Evolutionary conservation across 192 early-diverging fungal species (phyloP).

Genomic region (Lobosporangium transversale): DNA sequence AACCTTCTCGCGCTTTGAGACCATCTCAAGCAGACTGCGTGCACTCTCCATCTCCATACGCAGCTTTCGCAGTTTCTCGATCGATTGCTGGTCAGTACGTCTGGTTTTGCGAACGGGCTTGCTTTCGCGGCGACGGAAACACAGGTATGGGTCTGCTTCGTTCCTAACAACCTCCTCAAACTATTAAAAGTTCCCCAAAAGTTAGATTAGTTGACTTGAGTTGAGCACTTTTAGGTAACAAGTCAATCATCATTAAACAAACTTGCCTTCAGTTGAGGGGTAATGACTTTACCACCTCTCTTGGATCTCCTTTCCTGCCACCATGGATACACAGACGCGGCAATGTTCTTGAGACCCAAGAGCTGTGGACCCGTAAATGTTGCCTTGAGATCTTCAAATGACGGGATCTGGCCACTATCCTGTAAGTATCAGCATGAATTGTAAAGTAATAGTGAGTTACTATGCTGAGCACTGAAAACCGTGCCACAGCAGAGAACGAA

Average conservation of each 20-base stretch:
- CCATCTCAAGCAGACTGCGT: constrained; percentile 81
- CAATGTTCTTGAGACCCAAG: constrained; percentile 38
- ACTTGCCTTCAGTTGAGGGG: constrained; percentile 65
- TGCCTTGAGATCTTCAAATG: constrained; percentile 54
- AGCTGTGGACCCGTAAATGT: constrained; percentile 47
- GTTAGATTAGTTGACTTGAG: no score
- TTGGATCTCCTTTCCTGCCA: constrained; percentile 47
- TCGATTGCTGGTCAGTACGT: constrained; percentile 83
- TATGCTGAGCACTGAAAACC: background rate
- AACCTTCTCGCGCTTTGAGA: constrained; percentile 78
- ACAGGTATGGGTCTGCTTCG: constrained; percentile 94
- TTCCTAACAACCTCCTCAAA: constrained; percentile 72
- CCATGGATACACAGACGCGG: constrained; percentile 33
- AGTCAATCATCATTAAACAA: no score
- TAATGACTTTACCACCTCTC: constrained; percentile 58
- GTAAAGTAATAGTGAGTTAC: background rate
- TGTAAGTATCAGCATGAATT: constrained; percentile 1
- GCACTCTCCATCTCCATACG: constrained; percentile 83
- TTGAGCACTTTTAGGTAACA: no score
- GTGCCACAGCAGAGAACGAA: background rate
- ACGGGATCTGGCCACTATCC: constrained; percentile 52
- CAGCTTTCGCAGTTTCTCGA: constrained; percentile 87
- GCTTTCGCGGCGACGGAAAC: constrained; percentile 95
- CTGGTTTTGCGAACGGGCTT: constrained; percentile 88
- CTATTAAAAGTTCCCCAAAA: constrained; percentile 32